These are phyloP conservation scores for Phascolomyces articulosus DNA, from an alignment of 371 early-diverging fungal species.

Conservation along the genomic window DNA sequence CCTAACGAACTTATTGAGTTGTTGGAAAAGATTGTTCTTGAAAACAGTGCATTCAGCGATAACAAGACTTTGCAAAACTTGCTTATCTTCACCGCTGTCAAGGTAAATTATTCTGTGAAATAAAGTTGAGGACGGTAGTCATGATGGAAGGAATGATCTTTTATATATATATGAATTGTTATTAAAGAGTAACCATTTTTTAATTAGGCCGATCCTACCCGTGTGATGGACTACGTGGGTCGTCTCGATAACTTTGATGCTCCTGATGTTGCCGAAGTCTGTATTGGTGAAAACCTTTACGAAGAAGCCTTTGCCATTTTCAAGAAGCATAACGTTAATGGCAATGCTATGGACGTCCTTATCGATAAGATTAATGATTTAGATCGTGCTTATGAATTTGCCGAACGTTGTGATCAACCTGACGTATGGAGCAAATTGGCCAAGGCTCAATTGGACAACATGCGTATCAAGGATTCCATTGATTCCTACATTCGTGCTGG, in stretches of 20 bases:
- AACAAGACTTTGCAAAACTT: slow-evolving; percentile 97
- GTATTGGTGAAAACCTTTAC: slow-evolving; percentile 82
- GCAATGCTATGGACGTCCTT: slow-evolving; percentile 89
- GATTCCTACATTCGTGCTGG: slow-evolving; percentile 95
- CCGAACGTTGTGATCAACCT: slow-evolving; percentile 86
- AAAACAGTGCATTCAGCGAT: slow-evolving; percentile 89
- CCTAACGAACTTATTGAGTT: slow-evolving; percentile 96
- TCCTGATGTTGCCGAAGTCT: slow-evolving; percentile 93
- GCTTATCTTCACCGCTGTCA: slow-evolving; percentile 95
- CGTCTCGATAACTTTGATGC: slow-evolving; percentile 95
- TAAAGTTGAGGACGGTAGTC: too few relatives aligned
- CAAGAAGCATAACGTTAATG: slow-evolving; percentile 90
- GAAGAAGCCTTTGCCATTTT: slow-evolving; percentile 97
- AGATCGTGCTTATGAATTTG: slow-evolving; percentile 95
- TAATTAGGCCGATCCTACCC: slow-evolving; percentile 78
- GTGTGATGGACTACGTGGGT: slow-evolving; percentile 93
- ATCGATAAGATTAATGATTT: slow-evolving; percentile 89
- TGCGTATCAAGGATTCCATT: slow-evolving; percentile 93
- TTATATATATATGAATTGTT: too few relatives aligned
- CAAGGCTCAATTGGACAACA: slow-evolving; percentile 89
- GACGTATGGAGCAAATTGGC: slow-evolving; percentile 95
- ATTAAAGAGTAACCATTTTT: too few relatives aligned
- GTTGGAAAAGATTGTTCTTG: slow-evolving; percentile 94
- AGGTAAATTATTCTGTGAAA: slow-evolving; percentile 33
- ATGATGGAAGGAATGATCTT: too few relatives aligned